phyloP scores from a whole-genome alignment of 305 asterid genomes.

The Fraxinus greggii region DNA sequence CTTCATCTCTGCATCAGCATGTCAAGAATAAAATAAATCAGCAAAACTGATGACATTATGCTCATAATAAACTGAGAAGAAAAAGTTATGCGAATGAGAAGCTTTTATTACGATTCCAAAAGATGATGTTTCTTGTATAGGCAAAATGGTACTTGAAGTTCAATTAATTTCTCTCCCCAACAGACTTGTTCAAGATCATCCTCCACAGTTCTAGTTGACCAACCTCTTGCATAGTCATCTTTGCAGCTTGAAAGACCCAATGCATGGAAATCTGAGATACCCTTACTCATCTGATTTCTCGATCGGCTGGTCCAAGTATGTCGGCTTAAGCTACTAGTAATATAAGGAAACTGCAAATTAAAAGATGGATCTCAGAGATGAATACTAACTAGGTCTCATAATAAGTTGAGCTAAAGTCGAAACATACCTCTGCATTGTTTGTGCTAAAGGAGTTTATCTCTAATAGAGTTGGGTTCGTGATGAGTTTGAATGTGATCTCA shows the following conservation, averaged over 20 bases:
- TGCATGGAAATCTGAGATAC: slow-evolving; percentile 23
- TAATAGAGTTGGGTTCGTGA: slow-evolving; percentile 75
- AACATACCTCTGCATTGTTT: slow-evolving; percentile 74
- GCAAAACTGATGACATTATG: background rate
- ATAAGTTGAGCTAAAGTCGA: slow-evolving; percentile 19
- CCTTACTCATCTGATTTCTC: slow-evolving; percentile 8
- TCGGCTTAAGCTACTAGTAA: slow-evolving; percentile 30
- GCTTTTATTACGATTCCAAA: slow-evolving; percentile 42
- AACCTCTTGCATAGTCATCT: slow-evolving; percentile 51
- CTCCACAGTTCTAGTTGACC: slow-evolving; percentile 50
- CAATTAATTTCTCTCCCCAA: slow-evolving; percentile 52
- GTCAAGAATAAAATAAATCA: slow-evolving; percentile 8
- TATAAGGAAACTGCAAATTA: slow-evolving; percentile 53
- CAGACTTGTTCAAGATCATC: slow-evolving; percentile 66
- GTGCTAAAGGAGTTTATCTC: slow-evolving; percentile 84
- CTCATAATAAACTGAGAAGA: background rate
- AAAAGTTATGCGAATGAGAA: slow-evolving; percentile 23
- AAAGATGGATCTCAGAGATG: slow-evolving; percentile 19
- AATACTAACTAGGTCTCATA: background rate
- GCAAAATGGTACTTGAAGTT: slow-evolving; percentile 51
- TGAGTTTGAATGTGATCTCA: slow-evolving; percentile 44
- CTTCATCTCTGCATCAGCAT: slow-evolving; percentile 49
- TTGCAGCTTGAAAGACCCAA: slow-evolving; percentile 67
- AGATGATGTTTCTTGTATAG: slow-evolving; percentile 56
- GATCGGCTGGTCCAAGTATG: slow-evolving; percentile 1